A percentile compares a stretch with the other conserved stretches of the same genome.
Conservation (phyloP, 345 rosid genomes). For the Ceriops zippeliana region DNA sequence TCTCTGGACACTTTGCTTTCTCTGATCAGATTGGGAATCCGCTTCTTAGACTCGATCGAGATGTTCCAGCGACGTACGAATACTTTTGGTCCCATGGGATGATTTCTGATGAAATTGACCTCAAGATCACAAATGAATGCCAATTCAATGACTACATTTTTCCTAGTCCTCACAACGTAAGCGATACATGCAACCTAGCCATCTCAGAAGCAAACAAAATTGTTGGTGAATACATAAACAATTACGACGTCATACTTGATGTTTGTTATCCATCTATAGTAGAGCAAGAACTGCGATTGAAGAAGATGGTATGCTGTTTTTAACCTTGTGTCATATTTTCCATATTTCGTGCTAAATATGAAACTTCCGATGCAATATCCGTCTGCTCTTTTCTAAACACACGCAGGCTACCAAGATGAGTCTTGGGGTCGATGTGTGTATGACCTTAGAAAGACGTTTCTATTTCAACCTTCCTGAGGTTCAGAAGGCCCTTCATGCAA, state of each 20-base stretch:
- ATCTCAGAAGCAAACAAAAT: slow-evolving; percentile 44
- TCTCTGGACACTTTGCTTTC: background rate
- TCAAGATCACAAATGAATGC: slow-evolving; percentile 62
- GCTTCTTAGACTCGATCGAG: slow-evolving; percentile 74
- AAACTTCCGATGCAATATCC: background rate
- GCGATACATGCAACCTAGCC: slow-evolving; percentile 50
- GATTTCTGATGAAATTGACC: slow-evolving; percentile 90
- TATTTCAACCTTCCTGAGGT: slow-evolving; percentile 87
- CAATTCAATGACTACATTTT: slow-evolving; percentile 69
- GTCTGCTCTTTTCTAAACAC: background rate
- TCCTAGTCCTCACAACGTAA: slow-evolving; percentile 52
- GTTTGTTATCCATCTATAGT: slow-evolving; percentile 77
- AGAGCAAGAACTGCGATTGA: slow-evolving; percentile 78
- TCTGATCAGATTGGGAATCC: slow-evolving; percentile 79
- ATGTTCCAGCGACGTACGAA: slow-evolving; percentile 64
- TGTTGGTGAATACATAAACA: slow-evolving; percentile 62
- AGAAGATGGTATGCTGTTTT: slow-evolving; percentile 48
- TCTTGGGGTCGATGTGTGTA: slow-evolving; percentile 81
- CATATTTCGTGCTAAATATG: background rate
- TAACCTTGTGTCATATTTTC: background rate
- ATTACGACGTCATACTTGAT: slow-evolving; percentile 77
- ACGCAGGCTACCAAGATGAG: slow-evolving; percentile 71
- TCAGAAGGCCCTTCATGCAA: slow-evolving; percentile 88
- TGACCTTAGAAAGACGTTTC: slow-evolving; percentile 55
- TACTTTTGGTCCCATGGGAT: slow-evolving; percentile 94